Evolutionary conservation across 2,329 filamentous ascomycete genomes (phyloP).

Genomic region (Hymenoscyphus linearis): DNA sequence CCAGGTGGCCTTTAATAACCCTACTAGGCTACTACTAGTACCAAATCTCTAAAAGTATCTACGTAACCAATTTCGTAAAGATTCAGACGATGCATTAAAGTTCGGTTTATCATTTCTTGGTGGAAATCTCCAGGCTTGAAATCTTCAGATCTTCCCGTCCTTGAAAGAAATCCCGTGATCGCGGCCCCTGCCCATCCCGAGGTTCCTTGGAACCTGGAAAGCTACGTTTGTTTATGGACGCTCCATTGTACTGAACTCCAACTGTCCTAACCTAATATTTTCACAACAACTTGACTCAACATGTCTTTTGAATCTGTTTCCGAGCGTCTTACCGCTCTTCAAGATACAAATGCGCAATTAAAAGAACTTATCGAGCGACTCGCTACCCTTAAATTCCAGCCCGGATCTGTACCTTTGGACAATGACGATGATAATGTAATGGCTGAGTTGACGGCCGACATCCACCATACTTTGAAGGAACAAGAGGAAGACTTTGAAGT

Average conservation of each 20-base stretch:
- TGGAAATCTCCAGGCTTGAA: no score
- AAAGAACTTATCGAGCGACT: constrained; percentile 55
- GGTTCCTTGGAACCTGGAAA: background rate
- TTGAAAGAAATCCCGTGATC: no score
- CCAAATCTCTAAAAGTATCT: no score
- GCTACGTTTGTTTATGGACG: background rate
- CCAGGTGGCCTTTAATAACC: no score
- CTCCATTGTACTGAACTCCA: background rate
- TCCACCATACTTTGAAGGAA: constrained; percentile 70
- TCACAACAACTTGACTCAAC: constrained; percentile 29
- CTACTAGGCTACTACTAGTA: no score
- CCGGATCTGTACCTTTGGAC: constrained; percentile 50
- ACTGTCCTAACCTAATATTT: background rate
- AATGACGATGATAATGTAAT: constrained; percentile 45
- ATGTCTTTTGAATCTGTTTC: constrained; percentile 57
- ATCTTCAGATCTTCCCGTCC: no score
- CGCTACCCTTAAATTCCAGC: constrained; percentile 51
- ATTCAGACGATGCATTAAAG: no score
- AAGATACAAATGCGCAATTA: constrained; percentile 56
- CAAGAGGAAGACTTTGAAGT: constrained; percentile 81
- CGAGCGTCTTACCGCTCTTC: constrained; percentile 53
- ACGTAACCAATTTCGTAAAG: background rate
- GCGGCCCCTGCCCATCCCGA: no score
- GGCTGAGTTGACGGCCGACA: constrained; percentile 73
- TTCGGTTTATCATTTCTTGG: no score